Percentiles rank a stretch among this genome's conserved stretches.
Evolutionary conservation across 148 eudicot genomes (phyloP).

Genomic region (Fagopyrum esculentum): DNA sequence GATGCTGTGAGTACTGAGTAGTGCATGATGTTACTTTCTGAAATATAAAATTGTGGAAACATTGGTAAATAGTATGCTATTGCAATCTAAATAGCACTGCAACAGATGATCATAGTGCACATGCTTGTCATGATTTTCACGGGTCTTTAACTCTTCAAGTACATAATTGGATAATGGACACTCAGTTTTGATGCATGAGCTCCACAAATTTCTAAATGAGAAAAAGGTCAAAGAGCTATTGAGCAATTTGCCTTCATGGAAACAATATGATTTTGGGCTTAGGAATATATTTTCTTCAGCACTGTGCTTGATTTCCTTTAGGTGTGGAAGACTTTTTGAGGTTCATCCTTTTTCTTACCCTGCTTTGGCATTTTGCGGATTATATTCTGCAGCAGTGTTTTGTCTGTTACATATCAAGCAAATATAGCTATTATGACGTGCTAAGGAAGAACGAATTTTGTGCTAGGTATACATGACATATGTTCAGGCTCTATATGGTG

Average conservation of each 20-base stretch:
- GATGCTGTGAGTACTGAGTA: neutral
- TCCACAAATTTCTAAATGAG: neutral
- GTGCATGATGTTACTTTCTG: neutral
- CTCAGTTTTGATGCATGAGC: neutral
- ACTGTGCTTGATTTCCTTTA: neutral
- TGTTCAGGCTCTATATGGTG: conserved; percentile 90
- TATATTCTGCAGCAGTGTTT: neutral
- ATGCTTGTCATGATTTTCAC: too few species aligned
- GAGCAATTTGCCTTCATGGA: neutral
- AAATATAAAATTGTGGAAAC: neutral
- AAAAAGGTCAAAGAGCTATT: neutral
- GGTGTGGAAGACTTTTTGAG: neutral
- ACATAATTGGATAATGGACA: neutral
- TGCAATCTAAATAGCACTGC: neutral
- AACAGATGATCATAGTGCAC: neutral
- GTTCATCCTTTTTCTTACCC: neutral
- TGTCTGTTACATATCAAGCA: neutral
- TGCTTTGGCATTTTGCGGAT: neutral
- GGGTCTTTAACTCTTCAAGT: neutral
- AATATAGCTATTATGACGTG: neutral
- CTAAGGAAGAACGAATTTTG: neutral
- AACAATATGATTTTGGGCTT: neutral
- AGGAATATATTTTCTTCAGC: neutral
- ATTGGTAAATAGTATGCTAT: neutral
- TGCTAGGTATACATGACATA: conserved; percentile 94